A percentile compares a stretch with the other conserved stretches of the same genome.
phyloP scores from a whole-genome alignment of 139 green algal species.

The Chlamydomonas incerta region DNA sequence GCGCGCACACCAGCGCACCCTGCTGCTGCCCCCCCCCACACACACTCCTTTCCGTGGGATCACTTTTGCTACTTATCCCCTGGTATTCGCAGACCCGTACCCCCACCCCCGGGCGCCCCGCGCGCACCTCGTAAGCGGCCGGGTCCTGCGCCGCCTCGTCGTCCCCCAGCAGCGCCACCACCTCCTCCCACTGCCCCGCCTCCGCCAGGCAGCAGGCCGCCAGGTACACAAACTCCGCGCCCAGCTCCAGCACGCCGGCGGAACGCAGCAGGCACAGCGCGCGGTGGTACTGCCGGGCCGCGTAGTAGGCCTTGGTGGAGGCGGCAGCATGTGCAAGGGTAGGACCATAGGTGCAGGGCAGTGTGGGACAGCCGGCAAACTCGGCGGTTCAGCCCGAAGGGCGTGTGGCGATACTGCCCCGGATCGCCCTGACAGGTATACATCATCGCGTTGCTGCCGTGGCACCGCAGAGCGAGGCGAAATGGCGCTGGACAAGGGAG shows the following conservation, averaged over 20 bases:
- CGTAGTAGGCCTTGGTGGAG: constrained; percentile 84
- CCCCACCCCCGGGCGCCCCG: neutral
- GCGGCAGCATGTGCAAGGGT: too few species aligned
- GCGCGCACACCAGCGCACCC: too few species aligned
- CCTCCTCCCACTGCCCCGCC: constrained; percentile 91
- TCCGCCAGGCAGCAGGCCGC: constrained; percentile 83
- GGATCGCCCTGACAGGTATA: too few species aligned
- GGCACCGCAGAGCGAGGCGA: too few species aligned
- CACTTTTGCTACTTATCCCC: too few species aligned
- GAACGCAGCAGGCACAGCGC: constrained; percentile 76
- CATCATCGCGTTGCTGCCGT: too few species aligned
- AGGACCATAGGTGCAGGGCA: neutral
- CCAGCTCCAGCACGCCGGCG: constrained; percentile 62
- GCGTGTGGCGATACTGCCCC: too few species aligned
- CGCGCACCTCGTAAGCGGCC: neutral
- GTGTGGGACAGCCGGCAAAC: neutral
- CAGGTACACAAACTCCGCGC: constrained; percentile 80
- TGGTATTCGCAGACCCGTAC: too few species aligned
- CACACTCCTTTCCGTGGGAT: too few species aligned
- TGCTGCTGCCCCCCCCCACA: too few species aligned
- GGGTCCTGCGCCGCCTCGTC: constrained; percentile 50
- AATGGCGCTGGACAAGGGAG: too few species aligned
- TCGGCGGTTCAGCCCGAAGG: too few species aligned
- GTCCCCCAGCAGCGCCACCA: constrained; percentile 81
- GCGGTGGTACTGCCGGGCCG: constrained; percentile 77